These are phyloP conservation scores for Sporothrix curviconia DNA, from an alignment of 2,329 filamentous ascomycete genomes.

Conservation along the genomic window DNA sequence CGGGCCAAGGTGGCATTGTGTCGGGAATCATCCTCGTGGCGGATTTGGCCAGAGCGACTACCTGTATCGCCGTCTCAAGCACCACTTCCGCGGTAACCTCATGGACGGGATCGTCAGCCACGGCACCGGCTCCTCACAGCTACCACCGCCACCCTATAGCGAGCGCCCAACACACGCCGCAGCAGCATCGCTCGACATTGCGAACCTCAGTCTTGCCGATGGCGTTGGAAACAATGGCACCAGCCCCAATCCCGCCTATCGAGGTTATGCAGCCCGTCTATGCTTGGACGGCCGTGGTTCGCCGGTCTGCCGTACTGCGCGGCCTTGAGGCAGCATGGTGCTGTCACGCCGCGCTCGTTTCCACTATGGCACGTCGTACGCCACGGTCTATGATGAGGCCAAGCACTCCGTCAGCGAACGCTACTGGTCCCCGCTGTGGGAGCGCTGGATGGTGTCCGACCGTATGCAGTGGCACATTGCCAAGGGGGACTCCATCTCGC, in stretches of 20 bases:
- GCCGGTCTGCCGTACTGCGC: slow-evolving; percentile 67
- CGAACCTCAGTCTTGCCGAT: neutral
- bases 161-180: slow-evolving; percentile 61
- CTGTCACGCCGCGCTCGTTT: slow-evolving; percentile 66
- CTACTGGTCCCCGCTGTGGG: slow-evolving; percentile 75
- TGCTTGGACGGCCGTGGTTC: slow-evolving; percentile 74
- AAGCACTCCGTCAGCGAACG: slow-evolving; percentile 67
- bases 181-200: slow-evolving; percentile 5
- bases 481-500: slow-evolving; percentile 70
- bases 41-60: slow-evolving; percentile 77
- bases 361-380: slow-evolving; percentile 76
- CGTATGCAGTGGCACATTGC: slow-evolving; percentile 82
- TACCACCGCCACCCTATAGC: slow-evolving; percentile 56
- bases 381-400: slow-evolving; percentile 70
- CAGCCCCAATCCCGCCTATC: slow-evolving; percentile 39
- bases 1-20: slow-evolving; percentile 54
- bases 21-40: slow-evolving; percentile 76
- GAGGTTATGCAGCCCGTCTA: slow-evolving; percentile 79
- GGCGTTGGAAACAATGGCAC: neutral
- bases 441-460: slow-evolving; percentile 76
- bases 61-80: slow-evolving; percentile 63
- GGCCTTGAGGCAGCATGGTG: slow-evolving; percentile 73
- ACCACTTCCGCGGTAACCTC: slow-evolving; percentile 52
- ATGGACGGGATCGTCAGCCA: neutral
- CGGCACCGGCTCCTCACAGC: neutral